Base-by-base conservation (phyloP, 2,329 filamentous ascomycete genomes). In the Coniochaeta pulveracea region DNA sequence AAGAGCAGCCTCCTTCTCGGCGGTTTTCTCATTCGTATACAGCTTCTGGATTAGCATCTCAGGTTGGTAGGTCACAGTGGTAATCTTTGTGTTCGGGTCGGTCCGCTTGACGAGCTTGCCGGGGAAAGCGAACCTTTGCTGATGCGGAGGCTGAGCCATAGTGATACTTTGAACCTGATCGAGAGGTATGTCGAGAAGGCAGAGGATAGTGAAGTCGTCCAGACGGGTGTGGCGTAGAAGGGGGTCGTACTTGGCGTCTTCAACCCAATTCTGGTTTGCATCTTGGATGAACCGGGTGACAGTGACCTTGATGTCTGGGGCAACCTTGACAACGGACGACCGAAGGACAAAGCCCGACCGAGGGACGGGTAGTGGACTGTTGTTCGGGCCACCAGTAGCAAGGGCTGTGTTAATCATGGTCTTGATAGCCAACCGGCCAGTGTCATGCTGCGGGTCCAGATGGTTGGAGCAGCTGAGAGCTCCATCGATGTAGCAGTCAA, bases 381-480 rank as follows among this genome's bases (percentile, higher is more conserved):
- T 19, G 4, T n/a, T 10, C 6, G 28, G 38, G 19, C 7, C 15
- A 4, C 6, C 16, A 10, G 16, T 15, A 6, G 19, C 12, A 2
- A 40, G 31, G 29, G 47, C 47, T 2, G 33, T 12, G 33, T 54
- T 55, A 16, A 54, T 35, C 2, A 37, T 37, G 1, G 33, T 14
- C 22, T 56, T 52, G 24, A 57, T 49, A 6, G 37, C 34, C 2
- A 14, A 26, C 4, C 51, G 42, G 14, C 10, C 14, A 8, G 11
- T 6, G 27, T 37, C 36, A 4, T 51, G 45, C 12, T 46, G 33
- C 10, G 3, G 35, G 3, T 40, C 43, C 2, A 49, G 15, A 34
- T 58, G 52, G 39, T 63, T 62, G 1, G 43, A 57, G 4, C 56
- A 24, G 17, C 49, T 55, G 3, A 64, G 43, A 1, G 53, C 60